Conservation (phyloP, 495 filamentous ascomycete species). For the Jackrogersella multiformis region DNA sequence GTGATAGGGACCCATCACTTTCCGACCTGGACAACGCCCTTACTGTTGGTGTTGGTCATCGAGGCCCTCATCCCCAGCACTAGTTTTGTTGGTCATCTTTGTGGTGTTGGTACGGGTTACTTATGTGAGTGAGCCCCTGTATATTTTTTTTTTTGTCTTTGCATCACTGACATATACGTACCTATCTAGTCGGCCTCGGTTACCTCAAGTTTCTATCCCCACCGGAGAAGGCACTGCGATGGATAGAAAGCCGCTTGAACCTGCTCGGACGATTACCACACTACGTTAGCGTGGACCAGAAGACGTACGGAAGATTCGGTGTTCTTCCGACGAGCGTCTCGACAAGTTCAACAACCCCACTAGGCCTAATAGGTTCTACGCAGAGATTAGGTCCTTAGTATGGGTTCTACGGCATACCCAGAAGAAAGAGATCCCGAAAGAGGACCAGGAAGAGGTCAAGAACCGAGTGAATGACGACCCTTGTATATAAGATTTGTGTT, state of each 20-base stretch:
- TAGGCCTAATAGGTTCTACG: slow-evolving; percentile 67
- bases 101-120: slow-evolving; percentile 83
- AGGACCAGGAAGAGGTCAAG: not conserved
- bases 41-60: slow-evolving; percentile 73
- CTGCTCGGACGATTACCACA: slow-evolving; percentile 82
- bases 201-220: slow-evolving; percentile 85
- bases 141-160: not conserved
- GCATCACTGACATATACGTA: slow-evolving; percentile 11
- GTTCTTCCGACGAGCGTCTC: slow-evolving; percentile 73
- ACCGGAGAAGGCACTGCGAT: slow-evolving; percentile 81
- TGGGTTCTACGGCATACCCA: not conserved
- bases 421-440: no score
- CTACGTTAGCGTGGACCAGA: slow-evolving; percentile 92
- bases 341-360: slow-evolving; percentile 57
- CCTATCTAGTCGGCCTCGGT: slow-evolving; percentile 73
- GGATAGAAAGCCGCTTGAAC: slow-evolving; percentile 85
- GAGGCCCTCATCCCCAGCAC: slow-evolving; percentile 80
- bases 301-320: slow-evolving; percentile 94
- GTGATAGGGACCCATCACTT: slow-evolving; percentile 76
- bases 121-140: slow-evolving; percentile 67
- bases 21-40: slow-evolving; percentile 91
- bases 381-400: slow-evolving; percentile 71
- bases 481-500: slow-evolving; percentile 34
- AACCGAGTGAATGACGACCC: not conserved
- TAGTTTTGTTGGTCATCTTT: slow-evolving; percentile 86